Evolutionary conservation across 805 yeast genomes (phyloP).

Genomic region (Diddensiella santjacobensis): DNA sequence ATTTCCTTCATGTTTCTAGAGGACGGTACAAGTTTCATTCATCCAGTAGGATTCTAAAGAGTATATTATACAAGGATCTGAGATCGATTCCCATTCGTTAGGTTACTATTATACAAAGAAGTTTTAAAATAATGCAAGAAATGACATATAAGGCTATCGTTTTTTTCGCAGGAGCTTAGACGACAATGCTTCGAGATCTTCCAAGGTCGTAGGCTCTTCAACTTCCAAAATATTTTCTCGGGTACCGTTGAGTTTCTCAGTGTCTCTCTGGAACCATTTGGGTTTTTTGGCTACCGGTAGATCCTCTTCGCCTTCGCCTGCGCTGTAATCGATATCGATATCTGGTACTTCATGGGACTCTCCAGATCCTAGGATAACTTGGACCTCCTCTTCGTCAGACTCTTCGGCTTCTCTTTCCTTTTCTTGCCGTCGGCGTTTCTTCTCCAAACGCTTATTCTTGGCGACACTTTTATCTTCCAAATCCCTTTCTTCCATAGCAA

Average conservation of each 20-base stretch:
- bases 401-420: conserved; percentile 39
- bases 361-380: conserved; percentile 28
- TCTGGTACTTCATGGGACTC: conserved; percentile 6
- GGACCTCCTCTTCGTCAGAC: conserved; percentile 32
- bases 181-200: conserved; percentile 76
- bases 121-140: too few relatives aligned
- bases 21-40: too few relatives aligned
- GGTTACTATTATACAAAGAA: too few relatives aligned
- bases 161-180: conserved; percentile 23
- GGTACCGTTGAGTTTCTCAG: conserved; percentile 28
- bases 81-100: too few relatives aligned
- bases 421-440: conserved; percentile 83
- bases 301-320: conserved; percentile 17
- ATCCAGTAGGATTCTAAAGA: too few relatives aligned
- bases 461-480: conserved; percentile 72
- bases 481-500: conserved; percentile 69
- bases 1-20: too few relatives aligned
- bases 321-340: background rate
- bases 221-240: conserved; percentile 55
- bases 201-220: conserved; percentile 85
- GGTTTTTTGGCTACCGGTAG: conserved; percentile 34
- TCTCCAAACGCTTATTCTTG: conserved; percentile 74
- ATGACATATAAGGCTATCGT: background rate
- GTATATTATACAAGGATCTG: too few relatives aligned
- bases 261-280: conserved; percentile 38